A percentile compares a stretch with the other conserved stretches of the same genome.
Evolutionary conservation across 169 alveolate species (phyloP).

Genomic region (Plasmodium relictum): DNA sequence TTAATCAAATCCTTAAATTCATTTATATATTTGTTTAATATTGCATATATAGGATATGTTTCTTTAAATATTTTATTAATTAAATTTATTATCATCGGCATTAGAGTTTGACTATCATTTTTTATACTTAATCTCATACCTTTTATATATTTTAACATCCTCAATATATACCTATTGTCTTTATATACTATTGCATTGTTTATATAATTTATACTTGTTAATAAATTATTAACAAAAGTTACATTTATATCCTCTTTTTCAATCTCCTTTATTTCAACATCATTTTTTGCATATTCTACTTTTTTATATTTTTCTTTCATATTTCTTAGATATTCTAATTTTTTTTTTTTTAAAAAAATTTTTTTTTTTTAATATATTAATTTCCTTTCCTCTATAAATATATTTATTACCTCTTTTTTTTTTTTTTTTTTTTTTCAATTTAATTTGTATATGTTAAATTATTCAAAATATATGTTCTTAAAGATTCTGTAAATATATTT

Average conservation of each 20-base stretch:
- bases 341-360: too few species aligned
- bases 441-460: too few species aligned
- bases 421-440: too few species aligned
- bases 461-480: too few species aligned
- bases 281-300: slow-evolving; percentile 12
- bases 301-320: slow-evolving; percentile 16
- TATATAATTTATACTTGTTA: slow-evolving; percentile 49
- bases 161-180: slow-evolving; percentile 60
- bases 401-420: too few species aligned
- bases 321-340: too few species aligned
- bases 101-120: slow-evolving; percentile 22
- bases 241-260: not conserved
- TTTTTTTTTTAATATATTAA: too few species aligned
- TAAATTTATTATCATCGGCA: slow-evolving; percentile 34
- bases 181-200: slow-evolving; percentile 39
- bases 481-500: too few species aligned
- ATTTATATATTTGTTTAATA: slow-evolving; percentile 43
- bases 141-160: slow-evolving; percentile 69
- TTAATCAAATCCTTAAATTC: slow-evolving; percentile 8
- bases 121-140: slow-evolving; percentile 45
- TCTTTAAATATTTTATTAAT: slow-evolving; percentile 50
- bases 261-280: not conserved
- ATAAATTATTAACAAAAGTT: slow-evolving; percentile 37
- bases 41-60: slow-evolving; percentile 41
- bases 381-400: too few species aligned